phyloP scores from a whole-genome alignment of 495 filamentous ascomycete species.

The Lasiosphaeria hispida region DNA sequence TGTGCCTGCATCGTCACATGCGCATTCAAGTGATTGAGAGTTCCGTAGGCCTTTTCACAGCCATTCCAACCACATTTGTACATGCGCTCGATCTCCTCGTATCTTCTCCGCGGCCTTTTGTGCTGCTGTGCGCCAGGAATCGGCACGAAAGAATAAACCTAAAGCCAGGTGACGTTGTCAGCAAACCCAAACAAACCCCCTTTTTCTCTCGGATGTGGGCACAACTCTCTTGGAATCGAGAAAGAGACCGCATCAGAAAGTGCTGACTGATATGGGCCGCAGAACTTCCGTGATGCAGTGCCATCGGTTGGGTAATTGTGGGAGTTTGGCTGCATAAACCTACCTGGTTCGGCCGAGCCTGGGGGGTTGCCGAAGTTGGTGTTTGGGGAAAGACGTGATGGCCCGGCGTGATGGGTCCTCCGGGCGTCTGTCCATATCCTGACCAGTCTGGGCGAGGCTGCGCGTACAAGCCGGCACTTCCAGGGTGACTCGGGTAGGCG shows the following conservation, averaged over 20 bases:
- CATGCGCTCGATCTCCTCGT: slow-evolving; percentile 99
- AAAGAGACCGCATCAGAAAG: no score
- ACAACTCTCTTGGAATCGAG: no score
- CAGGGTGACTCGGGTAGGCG: slow-evolving; percentile 53
- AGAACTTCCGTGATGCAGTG: no score
- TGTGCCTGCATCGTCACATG: slow-evolving; percentile 99
- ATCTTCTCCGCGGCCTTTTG: slow-evolving; percentile 89
- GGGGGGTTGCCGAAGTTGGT: slow-evolving; percentile 51
- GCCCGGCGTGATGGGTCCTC: slow-evolving; percentile 51
- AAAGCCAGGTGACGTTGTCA: slow-evolving; percentile 13
- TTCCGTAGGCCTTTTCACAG: slow-evolving; percentile 97
- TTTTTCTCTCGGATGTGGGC: no score
- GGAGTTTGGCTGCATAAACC: slow-evolving; percentile 32
- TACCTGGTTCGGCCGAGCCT: slow-evolving; percentile 70
- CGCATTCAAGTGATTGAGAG: slow-evolving; percentile 92
- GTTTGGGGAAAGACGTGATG: slow-evolving; percentile 53
- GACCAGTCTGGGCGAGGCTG: slow-evolving; percentile 77
- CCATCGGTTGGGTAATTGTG: no score
- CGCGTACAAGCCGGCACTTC: slow-evolving; percentile 57
- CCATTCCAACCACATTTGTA: slow-evolving; percentile 99
- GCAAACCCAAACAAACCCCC: slow-evolving; percentile 1
- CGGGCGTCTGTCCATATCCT: slow-evolving; percentile 65
- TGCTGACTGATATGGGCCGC: no score
- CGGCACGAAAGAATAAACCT: slow-evolving; percentile 98
- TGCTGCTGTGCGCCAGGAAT: slow-evolving; percentile 97